Base-by-base conservation (phyloP, 805 yeast genomes). In the Isabelozyma rhagii region DNA sequence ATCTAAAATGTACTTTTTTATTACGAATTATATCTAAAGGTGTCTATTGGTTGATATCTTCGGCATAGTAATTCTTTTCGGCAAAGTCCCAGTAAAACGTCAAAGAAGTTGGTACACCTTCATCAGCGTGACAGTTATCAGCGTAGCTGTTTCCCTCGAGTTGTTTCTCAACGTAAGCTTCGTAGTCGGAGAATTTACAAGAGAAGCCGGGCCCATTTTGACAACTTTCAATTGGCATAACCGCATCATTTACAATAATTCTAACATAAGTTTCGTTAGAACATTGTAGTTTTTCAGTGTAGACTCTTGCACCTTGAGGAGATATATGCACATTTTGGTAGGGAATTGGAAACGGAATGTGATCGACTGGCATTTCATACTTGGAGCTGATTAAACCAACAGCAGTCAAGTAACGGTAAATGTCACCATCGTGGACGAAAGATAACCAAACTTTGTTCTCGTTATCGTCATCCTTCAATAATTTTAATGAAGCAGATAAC, bases 391-490 rank as follows among this genome's bases (percentile, higher is more conserved):
- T 51, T 53, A 87, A 63, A 6, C 89, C 90, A 44, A 87, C 66
- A 2, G 93, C 87, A 28, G 88, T 71, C 57, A 84, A 69, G 56
- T 77, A 83, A 41, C 83, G 71, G 54, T 83, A 72, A 41, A 88
- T 66, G 53, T 85, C 86, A 40, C 85, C 78, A 62, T 89, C 96
- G 60, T 89, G 96, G 13, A 89, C 75, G 71, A 88, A 85, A 56
- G 83, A 85, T 56, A 87, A 73, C 74, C 85, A 84, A 44, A 87
- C 71, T 48, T 79, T 84, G 50, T 76, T 78, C 8, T 62, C 60
- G 38, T 79, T 79, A 47, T 53, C 44, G 14, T 62, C 62, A 42
- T 78, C 75, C 51, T 72, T 64, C 54, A 84, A 69, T 50, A 78
- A 71, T 13, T 74, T 67, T 52, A 83, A 69, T 6, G 81, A 72